Percentiles rank a stretch among this genome's conserved stretches.
Conservation (phyloP, 1,284 basidiomycete species). For the Stygiomarasmius scandens region DNA sequence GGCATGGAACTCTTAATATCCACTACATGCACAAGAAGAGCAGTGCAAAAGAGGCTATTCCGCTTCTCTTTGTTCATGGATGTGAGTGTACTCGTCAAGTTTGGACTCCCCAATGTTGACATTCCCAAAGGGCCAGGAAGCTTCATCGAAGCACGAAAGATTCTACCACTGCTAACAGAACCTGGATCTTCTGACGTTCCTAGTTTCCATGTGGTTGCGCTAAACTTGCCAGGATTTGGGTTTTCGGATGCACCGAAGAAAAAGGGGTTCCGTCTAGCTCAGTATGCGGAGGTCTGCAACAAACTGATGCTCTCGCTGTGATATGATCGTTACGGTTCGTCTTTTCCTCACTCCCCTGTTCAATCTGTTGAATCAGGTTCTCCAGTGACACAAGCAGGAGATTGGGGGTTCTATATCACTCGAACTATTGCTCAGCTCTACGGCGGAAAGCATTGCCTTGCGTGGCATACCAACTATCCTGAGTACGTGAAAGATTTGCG, state of each 20-base stretch:
- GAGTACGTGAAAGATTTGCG: background rate
- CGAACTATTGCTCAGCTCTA: constrained; percentile 33
- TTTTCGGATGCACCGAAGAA: constrained; percentile 48
- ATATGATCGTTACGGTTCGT: constrained; percentile 54
- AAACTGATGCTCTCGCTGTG: constrained; percentile 57
- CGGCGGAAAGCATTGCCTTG: constrained; percentile 37
- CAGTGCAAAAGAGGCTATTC: constrained; percentile 38
- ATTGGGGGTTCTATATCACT: constrained; percentile 43
- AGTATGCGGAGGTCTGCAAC: constrained; percentile 46
- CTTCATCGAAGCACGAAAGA: constrained; percentile 57
- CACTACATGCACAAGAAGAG: constrained; percentile 26
- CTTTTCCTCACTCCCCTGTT: background rate
- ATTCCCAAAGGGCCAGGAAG: constrained; percentile 57
- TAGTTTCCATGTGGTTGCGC: constrained; percentile 59
- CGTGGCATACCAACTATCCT: constrained; percentile 42
- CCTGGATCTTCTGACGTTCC: constrained; percentile 45
- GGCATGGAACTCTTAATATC: constrained; percentile 7
- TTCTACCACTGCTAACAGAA: constrained; percentile 50
- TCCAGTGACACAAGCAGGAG: constrained; percentile 56
- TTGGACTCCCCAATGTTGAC: background rate
- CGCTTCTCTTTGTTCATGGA: constrained; percentile 49
- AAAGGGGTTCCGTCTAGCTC: constrained; percentile 18
- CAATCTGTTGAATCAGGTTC: background rate
- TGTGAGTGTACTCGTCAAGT: constrained; percentile 40
- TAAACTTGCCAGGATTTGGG: constrained; percentile 56